phyloP scores from a whole-genome alignment of 2,329 filamentous ascomycete genomes.

The Acephala macrosclerotiorum region DNA sequence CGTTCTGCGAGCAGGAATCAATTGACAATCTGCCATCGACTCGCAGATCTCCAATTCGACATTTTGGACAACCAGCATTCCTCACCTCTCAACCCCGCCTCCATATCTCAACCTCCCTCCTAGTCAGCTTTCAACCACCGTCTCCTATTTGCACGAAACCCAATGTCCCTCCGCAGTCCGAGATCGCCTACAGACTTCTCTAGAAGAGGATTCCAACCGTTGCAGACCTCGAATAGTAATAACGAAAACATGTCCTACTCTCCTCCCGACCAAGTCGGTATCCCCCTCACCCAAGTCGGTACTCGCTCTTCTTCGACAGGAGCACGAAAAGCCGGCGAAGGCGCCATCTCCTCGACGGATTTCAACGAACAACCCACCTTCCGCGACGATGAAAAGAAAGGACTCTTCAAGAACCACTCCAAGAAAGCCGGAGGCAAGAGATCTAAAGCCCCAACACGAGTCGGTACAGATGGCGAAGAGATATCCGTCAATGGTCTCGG shows the following conservation, averaged over 20 bases:
- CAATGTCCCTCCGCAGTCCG: slow-evolving; percentile 41
- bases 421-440: not conserved
- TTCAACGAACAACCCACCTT: slow-evolving; percentile 28
- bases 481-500: slow-evolving; percentile 70
- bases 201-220: slow-evolving; percentile 39
- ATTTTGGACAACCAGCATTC: not conserved
- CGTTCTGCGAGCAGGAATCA: not conserved
- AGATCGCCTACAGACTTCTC: slow-evolving; percentile 37
- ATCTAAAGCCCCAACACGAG: slow-evolving; percentile 44
- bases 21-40: slow-evolving; percentile 9
- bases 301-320: slow-evolving; percentile 64
- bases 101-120: not conserved
- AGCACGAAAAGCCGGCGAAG: slow-evolving; percentile 55
- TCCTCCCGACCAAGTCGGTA: slow-evolving; percentile 47
- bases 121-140: not conserved
- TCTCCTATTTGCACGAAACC: not conserved
- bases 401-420: slow-evolving; percentile 26
- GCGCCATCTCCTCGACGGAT: slow-evolving; percentile 30
- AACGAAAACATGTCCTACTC: slow-evolving; percentile 18
- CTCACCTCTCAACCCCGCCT: slow-evolving; percentile 10
- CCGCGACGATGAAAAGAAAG: slow-evolving; percentile 40
- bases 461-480: slow-evolving; percentile 58
- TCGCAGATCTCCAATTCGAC: slow-evolving; percentile 4
- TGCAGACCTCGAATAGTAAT: slow-evolving; percentile 30
- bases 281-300: slow-evolving; percentile 62